Evolutionary conservation across 257 asterid species (phyloP), one percentile per base, ranked within the genome.

Genomic region (Gentiana dahurica): DNA sequence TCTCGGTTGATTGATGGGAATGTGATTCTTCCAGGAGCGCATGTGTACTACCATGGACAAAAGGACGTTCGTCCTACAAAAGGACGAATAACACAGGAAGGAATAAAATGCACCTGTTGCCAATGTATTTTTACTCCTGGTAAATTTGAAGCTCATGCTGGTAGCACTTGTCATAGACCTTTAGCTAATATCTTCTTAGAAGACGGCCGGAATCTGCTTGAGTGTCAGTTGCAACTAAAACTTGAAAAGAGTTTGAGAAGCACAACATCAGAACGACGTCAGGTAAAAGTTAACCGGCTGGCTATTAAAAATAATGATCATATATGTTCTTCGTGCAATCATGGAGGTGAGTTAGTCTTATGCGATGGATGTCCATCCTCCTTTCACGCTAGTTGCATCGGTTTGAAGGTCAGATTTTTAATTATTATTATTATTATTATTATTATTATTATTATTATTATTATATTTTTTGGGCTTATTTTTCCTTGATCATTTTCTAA

Each of bases 331-430:
- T 76, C 81, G 59, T 92, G 99, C 65, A 95, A 86, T 54, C 66
- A 60, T 68, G 97, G 97, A 36, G 99, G 99, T 49, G 83, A 81
- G 55, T 66, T 92, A 63, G 41, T 92, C 50, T 73, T 92, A 62
- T 92, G 99, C 53, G 99, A 92, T 81, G 70, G 39, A 51, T 92
- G 99, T 64, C 99, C 99, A 43, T 92, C 99, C 53, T 74, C 95
- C 12, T 92, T 77, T 60, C 99, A 92, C 62, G 66, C 71, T 59
- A 73, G 71, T 11, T 92, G 99, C 78, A 77, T 92, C 55, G 97
- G 92, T 58, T 70, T 92, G 71, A 74, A 80, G 97, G 98, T 92
- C 64, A 48, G 54, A 36, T 41, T 54, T 66, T 12, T 59, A 54
- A 63, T 60, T 52, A 49, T n/a, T n/a, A n/a, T n/a, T n/a, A n/a